A percentile compares a stretch with the other conserved stretches of the same genome.
These are phyloP conservation scores for Oryza meridionalis DNA, from an alignment of 176 grass and related monocot species.

Conservation along the genomic window DNA sequence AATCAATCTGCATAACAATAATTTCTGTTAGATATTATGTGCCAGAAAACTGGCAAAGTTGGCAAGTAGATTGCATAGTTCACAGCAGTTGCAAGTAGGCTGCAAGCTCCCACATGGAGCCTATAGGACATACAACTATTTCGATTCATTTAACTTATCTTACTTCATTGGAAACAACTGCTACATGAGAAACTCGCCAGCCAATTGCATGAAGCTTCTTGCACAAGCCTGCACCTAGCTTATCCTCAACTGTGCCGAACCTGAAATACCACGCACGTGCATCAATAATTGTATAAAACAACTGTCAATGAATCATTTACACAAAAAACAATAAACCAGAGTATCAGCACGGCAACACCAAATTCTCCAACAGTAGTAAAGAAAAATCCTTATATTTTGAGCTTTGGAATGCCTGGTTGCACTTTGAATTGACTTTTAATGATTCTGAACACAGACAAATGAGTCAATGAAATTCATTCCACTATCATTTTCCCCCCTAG, in stretches of 20 bases:
- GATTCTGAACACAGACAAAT: neutral
- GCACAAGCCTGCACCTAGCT: slow-evolving; percentile 71
- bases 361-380: slow-evolving; percentile 8
- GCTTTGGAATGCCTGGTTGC: slow-evolving; percentile 4
- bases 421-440: slow-evolving; percentile 31
- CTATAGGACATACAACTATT: neutral
- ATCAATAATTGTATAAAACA: slow-evolving; percentile 22
- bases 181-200: slow-evolving; percentile 80
- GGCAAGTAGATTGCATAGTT: slow-evolving; percentile 32
- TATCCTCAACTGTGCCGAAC: slow-evolving; percentile 79
- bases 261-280: slow-evolving; percentile 50
- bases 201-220: slow-evolving; percentile 92
- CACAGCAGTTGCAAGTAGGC: slow-evolving; percentile 25
- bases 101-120: neutral
- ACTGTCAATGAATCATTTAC: neutral
- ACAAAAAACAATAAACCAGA: neutral
- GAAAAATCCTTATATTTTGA: neutral
- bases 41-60: slow-evolving; percentile 16
- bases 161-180: slow-evolving; percentile 86
- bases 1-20: slow-evolving; percentile 74
- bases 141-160: slow-evolving; percentile 37
- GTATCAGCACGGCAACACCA: slow-evolving; percentile 15
- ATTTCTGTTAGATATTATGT: slow-evolving; percentile 36
- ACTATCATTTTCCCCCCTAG: neutral
- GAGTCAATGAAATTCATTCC: neutral